Conservation (phyloP, 208 protist species). For the Wallacemonas sp. region DNA sequence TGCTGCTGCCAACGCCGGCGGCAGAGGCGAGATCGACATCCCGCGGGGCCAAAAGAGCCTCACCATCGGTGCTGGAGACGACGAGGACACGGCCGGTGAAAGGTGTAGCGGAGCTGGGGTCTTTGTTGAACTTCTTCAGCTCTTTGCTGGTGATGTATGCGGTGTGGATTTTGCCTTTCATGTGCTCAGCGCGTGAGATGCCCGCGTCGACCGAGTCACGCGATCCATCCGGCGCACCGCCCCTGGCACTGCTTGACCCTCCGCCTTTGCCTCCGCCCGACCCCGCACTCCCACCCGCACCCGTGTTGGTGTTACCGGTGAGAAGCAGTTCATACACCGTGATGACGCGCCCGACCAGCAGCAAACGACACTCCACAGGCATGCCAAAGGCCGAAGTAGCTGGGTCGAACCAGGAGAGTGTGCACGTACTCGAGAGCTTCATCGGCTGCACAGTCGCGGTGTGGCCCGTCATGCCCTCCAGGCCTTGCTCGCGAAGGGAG, state of each 20-base stretch:
- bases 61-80: conserved; percentile 29
- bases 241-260: background rate
- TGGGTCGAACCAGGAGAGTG: conserved; percentile 36
- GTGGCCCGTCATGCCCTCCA: conserved; percentile 41
- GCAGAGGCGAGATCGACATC: background rate
- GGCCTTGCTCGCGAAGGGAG: conserved; percentile 20
- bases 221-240: conserved; percentile 7
- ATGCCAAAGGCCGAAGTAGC: conserved; percentile 22
- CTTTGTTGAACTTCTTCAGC: conserved; percentile 31
- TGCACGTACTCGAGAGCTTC: conserved; percentile 26
- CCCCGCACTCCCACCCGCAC: background rate
- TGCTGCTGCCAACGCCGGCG: background rate
- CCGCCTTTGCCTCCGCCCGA: background rate
- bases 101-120: background rate
- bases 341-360: conserved; percentile 26
- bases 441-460: conserved; percentile 26
- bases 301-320: conserved; percentile 1
- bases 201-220: conserved; percentile 12
- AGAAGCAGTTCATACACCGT: conserved; percentile 44
- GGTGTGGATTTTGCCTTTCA: conserved; percentile 23
- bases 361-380: conserved; percentile 35
- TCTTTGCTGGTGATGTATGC: conserved; percentile 33
- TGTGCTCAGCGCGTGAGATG: conserved; percentile 23
- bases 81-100: conserved; percentile 39
- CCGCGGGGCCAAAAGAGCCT: conserved; percentile 23